Evolutionary conservation across 768 basidiomycete genomes (phyloP).

Genomic region (Postia placenta): DNA sequence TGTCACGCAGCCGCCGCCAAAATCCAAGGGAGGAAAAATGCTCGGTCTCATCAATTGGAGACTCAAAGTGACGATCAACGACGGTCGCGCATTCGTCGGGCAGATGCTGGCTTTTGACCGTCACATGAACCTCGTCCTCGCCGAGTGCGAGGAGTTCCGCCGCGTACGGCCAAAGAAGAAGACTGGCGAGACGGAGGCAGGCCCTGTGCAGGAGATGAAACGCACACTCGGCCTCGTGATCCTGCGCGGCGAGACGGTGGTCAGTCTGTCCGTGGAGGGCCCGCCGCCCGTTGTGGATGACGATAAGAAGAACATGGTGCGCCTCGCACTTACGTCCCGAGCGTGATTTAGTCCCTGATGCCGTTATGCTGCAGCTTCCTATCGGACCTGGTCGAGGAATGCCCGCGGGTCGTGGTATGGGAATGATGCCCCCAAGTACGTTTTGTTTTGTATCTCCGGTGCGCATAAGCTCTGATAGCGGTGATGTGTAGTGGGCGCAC

Average conservation of each 20-base stretch:
- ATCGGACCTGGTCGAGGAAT: slow-evolving; percentile 91
- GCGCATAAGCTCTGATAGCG: not conserved
- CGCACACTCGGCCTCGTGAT: slow-evolving; percentile 95
- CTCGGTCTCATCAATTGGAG: slow-evolving; percentile 96
- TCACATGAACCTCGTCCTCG: slow-evolving; percentile 98
- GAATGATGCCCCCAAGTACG: slow-evolving; percentile 85
- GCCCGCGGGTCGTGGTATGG: slow-evolving; percentile 96
- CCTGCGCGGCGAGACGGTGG: slow-evolving; percentile 92
- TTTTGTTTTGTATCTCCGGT: slow-evolving; percentile 13
- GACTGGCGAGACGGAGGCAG: slow-evolving; percentile 63
- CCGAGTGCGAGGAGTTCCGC: slow-evolving; percentile 97
- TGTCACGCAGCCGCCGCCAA: slow-evolving; percentile 75
- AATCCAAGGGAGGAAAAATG: slow-evolving; percentile 99
- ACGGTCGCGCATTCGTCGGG: slow-evolving; percentile 90
- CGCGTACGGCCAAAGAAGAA: slow-evolving; percentile 91
- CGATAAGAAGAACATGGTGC: slow-evolving; percentile 77
- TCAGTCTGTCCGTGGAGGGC: slow-evolving; percentile 91
- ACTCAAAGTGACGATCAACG: slow-evolving; percentile 94
- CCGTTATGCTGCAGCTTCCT: slow-evolving; percentile 49
- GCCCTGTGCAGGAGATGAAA: slow-evolving; percentile 89
- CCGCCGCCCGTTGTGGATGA: slow-evolving; percentile 90
- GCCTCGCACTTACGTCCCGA: slow-evolving; percentile 18
- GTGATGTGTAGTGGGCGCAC: slow-evolving; percentile 46
- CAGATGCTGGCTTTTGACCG: slow-evolving; percentile 99
- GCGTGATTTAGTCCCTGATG: slow-evolving; percentile 7